These are phyloP conservation scores for Candida succiphila DNA, from an alignment of 805 yeast genomes.

Conservation along the genomic window DNA sequence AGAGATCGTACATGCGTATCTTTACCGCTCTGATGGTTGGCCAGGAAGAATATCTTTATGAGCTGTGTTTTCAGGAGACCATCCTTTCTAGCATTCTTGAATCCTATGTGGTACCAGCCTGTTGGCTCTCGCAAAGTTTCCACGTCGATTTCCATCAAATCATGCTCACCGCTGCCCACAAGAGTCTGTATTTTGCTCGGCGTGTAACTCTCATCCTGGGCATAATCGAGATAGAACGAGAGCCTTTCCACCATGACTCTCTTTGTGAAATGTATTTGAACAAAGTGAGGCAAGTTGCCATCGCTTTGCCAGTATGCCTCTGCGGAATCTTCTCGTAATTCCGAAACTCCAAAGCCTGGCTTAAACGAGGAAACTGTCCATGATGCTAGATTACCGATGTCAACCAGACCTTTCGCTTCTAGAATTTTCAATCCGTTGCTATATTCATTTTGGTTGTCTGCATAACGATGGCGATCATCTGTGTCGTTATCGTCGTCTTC, in stretches of 20 bases:
- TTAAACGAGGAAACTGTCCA: constrained; percentile 80
- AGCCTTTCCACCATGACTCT: constrained; percentile 60
- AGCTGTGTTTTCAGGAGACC: constrained; percentile 58
- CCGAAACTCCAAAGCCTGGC: constrained; percentile 60
- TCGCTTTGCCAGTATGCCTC: constrained; percentile 89
- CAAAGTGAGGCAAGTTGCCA: constrained; percentile 78
- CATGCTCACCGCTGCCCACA: constrained; percentile 78
- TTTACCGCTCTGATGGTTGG: constrained; percentile 92
- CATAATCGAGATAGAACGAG: constrained; percentile 60
- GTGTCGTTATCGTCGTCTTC: constrained; percentile 4
- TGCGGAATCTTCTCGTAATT: constrained; percentile 65
- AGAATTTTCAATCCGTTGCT: constrained; percentile 39
- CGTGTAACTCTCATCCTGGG: constrained; percentile 84
- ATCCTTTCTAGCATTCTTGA: constrained; percentile 43
- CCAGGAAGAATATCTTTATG: constrained; percentile 48
- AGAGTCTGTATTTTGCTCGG: constrained; percentile 58
- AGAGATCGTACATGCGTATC: constrained; percentile 84
- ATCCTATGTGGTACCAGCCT: constrained; percentile 69
- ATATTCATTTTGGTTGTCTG: constrained; percentile 11
- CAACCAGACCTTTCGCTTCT: constrained; percentile 52
- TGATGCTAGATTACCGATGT: constrained; percentile 70
- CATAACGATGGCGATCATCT: constrained; percentile 3
- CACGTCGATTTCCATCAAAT: constrained; percentile 54
- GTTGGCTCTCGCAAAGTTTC: constrained; percentile 52
- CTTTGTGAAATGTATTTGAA: constrained; percentile 74